phyloP scores from a whole-genome alignment of 2,329 filamentous ascomycete species.

The Colletotrichum sp. region DNA sequence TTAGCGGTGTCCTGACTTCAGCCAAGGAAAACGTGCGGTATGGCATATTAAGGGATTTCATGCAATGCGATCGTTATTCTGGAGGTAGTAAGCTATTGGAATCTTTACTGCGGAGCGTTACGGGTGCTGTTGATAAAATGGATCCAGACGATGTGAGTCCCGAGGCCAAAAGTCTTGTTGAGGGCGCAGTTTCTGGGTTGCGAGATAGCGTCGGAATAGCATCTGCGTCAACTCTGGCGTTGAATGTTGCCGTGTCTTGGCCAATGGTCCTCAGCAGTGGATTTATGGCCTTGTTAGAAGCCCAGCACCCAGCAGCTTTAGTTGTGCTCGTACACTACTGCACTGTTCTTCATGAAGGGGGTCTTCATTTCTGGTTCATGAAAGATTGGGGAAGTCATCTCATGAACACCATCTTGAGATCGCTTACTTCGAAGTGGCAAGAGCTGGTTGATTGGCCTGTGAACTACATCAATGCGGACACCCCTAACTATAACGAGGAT shows the following conservation, averaged over 20 bases:
- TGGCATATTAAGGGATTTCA: neutral
- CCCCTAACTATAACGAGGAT: no score
- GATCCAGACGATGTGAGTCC: rapidly evolving
- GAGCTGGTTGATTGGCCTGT: neutral
- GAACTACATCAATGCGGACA: neutral
- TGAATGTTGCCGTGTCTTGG: neutral
- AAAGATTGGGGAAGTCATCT: neutral
- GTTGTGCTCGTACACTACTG: neutral
- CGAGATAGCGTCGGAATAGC: neutral
- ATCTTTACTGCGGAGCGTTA: neutral
- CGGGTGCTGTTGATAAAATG: neutral
- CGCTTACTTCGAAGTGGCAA: neutral
- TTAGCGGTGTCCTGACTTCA: neutral
- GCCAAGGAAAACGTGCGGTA: neutral
- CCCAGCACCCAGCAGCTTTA: neutral
- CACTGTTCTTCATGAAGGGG: neutral
- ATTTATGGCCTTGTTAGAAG: neutral
- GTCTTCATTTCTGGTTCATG: neutral
- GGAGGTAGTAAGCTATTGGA: neutral
- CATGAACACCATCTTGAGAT: neutral
- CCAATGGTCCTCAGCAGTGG: neutral
- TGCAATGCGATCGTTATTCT: neutral
- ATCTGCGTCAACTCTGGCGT: neutral
- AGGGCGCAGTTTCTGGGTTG: neutral
- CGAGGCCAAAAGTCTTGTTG: neutral